A percentile compares a stretch with the other conserved stretches of the same genome.
These are phyloP conservation scores for Aphanomyces cochlioides DNA, from an alignment of 352 stramenopile genomes.

Conservation along the genomic window DNA sequence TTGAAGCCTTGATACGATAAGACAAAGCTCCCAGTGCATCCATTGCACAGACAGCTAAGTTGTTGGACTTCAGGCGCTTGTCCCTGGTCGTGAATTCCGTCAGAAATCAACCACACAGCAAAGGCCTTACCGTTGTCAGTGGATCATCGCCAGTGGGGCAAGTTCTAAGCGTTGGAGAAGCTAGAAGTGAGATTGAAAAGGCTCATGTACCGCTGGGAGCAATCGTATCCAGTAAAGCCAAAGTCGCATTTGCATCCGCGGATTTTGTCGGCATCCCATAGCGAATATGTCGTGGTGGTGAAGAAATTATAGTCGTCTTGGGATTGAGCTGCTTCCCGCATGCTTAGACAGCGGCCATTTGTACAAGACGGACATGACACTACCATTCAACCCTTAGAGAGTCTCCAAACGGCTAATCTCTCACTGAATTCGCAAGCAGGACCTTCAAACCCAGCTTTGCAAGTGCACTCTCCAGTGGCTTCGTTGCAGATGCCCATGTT, in stretches of 20 bases:
- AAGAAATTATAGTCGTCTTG: conserved; percentile 71
- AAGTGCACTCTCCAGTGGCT: conserved; percentile 47
- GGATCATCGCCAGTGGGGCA: conserved; percentile 65
- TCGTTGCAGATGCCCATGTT: conserved; percentile 59
- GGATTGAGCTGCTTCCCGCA: conserved; percentile 55
- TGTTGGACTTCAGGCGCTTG: conserved; percentile 44
- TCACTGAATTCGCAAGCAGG: conserved; percentile 60
- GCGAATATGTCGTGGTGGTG: conserved; percentile 47
- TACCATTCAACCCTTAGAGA: background rate
- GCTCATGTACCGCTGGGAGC: conserved; percentile 39
- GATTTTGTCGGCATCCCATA: conserved; percentile 77
- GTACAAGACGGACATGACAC: conserved; percentile 54
- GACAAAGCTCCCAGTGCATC: conserved; percentile 52
- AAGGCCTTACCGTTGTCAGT: conserved; percentile 36
- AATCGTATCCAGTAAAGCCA: conserved; percentile 61
- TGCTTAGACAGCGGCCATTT: conserved; percentile 64
- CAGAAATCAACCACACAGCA: conserved; percentile 10
- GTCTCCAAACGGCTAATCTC: background rate
- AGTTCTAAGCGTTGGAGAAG: conserved; percentile 22
- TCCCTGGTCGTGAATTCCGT: conserved; percentile 26
- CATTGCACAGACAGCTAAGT: conserved; percentile 49
- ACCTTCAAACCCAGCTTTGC: conserved; percentile 44
- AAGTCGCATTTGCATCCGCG: conserved; percentile 73
- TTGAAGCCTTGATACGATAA: conserved; percentile 60
- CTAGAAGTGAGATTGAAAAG: background rate